Base-by-base conservation (phyloP, 73 alveolate genomes). In the Paramecium tetraurelia region DNA sequence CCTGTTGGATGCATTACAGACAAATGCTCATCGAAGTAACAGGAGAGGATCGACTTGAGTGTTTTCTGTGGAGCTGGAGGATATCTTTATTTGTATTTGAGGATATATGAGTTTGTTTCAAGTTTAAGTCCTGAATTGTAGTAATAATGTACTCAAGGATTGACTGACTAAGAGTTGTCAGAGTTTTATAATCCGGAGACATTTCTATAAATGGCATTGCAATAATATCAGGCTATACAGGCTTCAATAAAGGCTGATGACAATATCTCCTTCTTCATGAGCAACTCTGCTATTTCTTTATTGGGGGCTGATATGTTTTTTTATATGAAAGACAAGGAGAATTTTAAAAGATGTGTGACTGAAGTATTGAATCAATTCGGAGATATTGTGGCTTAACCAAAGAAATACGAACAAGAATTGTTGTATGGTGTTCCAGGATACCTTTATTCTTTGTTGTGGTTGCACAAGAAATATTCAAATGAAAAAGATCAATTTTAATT, bases 401-500 rank as follows among this genome's bases (percentile, higher is more conserved):
- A 86, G 43, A 18, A 58, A 5, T 44, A 92, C n/a, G 94, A 95
- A 50, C 95, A 94, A 70, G 99, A 98, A 92, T 59, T 98, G 11
- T 95, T 98, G 58, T 98, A 97, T 93, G 99, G 99, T 1, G 94
- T 92, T 31, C 96, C 98, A 31, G 99, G 99, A 0, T 97, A 95
- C 92, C 92, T 98, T 35, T 98, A 97, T 93, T 86, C 95, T 43
- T 94, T 97, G 44, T 95, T 97, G 43, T 46, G 92, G 46, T 85
- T 98, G 5, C 95, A 96, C 80, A 93, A 94, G 77, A 75, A 96
- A 50, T 93, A 59, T 46, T 41, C 88, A 58, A 38, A 33, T 8
- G 85, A 43, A 5, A 33, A 70, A 38, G 85, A 94, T 36, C 85
- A 46, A 18, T 75, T 94, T 41, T 10, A 46, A 22, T 89, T 58